phyloP scores from a whole-genome alignment of 805 yeast genomes.

The Hanseniaspora mollemarum region DNA sequence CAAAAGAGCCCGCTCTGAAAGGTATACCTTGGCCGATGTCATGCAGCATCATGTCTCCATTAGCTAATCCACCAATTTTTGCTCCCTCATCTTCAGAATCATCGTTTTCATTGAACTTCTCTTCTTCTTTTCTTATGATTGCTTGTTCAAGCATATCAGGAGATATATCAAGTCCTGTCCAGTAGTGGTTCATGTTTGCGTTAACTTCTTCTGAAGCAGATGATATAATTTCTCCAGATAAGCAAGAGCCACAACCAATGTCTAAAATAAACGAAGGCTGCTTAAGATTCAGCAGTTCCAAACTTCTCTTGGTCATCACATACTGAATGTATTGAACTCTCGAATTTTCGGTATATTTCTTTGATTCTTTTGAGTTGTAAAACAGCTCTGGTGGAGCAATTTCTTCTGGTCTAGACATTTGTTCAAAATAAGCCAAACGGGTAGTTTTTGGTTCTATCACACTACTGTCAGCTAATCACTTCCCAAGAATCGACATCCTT shows the following conservation, averaged over 20 bases:
- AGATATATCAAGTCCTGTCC: constrained; percentile 95
- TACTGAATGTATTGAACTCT: constrained; percentile 99
- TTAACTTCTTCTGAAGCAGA: constrained; percentile 49
- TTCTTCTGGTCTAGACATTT: constrained; percentile 92
- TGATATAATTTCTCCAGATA: constrained; percentile 76
- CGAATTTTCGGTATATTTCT: constrained; percentile 80
- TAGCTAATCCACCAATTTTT: constrained; percentile 11
- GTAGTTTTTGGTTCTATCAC: no score
- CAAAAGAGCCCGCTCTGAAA: constrained; percentile 90
- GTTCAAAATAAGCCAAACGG: not conserved
- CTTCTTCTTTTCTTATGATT: constrained; percentile 73
- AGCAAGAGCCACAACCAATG: constrained; percentile 94
- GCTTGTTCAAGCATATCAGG: constrained; percentile 95
- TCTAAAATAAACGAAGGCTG: constrained; percentile 62
- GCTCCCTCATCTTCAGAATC: constrained; percentile 5
- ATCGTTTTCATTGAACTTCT: constrained; percentile 8
- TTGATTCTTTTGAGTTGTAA: constrained; percentile 81
- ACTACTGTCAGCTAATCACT: no score
- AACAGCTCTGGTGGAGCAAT: constrained; percentile 94
- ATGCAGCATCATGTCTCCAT: constrained; percentile 76
- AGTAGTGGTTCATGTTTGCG: constrained; percentile 40
- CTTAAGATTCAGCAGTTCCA: constrained; percentile 72
- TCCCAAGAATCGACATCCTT: no score
- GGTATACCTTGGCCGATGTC: constrained; percentile 94
- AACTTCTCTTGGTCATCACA: constrained; percentile 87